phyloP scores from a whole-genome alignment of 306 rosid species.

The Bauhinia variegata region DNA sequence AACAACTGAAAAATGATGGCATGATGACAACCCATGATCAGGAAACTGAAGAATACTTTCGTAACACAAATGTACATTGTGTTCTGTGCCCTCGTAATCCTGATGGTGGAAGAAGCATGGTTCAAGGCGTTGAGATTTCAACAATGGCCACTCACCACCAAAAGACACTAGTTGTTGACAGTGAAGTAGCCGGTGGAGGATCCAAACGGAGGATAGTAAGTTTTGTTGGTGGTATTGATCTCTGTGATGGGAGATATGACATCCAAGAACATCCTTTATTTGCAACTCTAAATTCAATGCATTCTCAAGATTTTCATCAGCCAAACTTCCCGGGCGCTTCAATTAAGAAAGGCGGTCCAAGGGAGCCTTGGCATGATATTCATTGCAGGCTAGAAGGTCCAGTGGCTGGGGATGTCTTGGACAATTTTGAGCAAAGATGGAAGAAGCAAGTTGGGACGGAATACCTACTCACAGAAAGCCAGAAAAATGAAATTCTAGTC shows the following conservation, averaged over 20 bases:
- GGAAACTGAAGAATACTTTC: constrained; percentile 62
- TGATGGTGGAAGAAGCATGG: constrained; percentile 58
- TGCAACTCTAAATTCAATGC: constrained; percentile 52
- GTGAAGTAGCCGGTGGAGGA: constrained; percentile 33
- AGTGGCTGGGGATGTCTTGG: constrained; percentile 79
- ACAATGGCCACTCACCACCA: constrained; percentile 93
- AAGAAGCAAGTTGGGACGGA: constrained; percentile 56
- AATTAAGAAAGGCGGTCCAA: constrained; percentile 80
- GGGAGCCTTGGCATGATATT: constrained; percentile 97
- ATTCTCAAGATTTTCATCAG: constrained; percentile 75
- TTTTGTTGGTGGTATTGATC: constrained; percentile 85
- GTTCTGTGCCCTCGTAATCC: constrained; percentile 73
- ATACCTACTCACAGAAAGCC: constrained; percentile 40
- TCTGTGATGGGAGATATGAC: constrained; percentile 89
- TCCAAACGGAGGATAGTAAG: constrained; percentile 54
- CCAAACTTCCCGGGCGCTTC: constrained; percentile 77
- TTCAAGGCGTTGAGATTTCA: constrained; percentile 61
- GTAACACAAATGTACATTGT: constrained; percentile 63
- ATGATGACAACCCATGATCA: constrained; percentile 82
- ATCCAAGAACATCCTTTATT: constrained; percentile 68
- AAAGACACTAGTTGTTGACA: constrained; percentile 67
- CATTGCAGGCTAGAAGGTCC: constrained; percentile 82
- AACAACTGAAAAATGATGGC: constrained; percentile 66
- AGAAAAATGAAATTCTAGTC: constrained; percentile 37
- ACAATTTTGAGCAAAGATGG: constrained; percentile 88